Conservation (phyloP, 2,329 filamentous ascomycete species). For the Teratosphaeria nubilosa region DNA sequence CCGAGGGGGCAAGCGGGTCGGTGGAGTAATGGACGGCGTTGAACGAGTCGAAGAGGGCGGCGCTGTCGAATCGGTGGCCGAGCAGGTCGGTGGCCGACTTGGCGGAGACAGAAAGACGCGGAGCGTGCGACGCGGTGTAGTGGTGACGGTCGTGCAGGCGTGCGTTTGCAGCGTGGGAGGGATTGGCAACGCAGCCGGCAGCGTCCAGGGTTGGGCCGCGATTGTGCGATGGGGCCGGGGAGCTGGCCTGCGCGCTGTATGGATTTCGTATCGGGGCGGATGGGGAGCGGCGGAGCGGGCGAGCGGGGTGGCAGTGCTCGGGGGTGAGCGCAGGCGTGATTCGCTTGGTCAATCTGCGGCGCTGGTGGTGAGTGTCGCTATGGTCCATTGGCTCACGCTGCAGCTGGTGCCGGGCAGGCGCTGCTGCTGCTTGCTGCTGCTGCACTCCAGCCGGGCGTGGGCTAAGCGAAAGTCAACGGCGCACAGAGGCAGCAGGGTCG, state of each 20-base stretch:
- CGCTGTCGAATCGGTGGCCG: constrained; percentile 32
- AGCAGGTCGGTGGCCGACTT: constrained; percentile 26
- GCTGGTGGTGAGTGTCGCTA: neutral
- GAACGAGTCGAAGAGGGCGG: constrained; percentile 27
- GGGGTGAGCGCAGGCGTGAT: neutral
- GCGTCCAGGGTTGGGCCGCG: constrained; percentile 5
- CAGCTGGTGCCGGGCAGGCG: too few species aligned
- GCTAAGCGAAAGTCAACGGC: neutral
- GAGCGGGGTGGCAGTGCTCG: neutral
- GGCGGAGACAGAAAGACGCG: constrained; percentile 22
- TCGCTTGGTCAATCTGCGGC: neutral
- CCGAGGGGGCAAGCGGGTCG: constrained; percentile 10
- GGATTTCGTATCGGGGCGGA: constrained; percentile 4
- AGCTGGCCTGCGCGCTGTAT: constrained; percentile 4
- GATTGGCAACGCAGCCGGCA: neutral
- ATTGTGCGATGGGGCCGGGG: constrained; percentile 3
- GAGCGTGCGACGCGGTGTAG: neutral
- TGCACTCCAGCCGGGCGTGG: neutral
- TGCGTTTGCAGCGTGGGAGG: constrained; percentile 1
- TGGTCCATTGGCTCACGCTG: neutral
- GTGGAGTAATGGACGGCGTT: constrained; percentile 22
- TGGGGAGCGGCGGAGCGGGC: neutral
- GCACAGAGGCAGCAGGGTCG: neutral
- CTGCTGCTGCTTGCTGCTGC: neutral
- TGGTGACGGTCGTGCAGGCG: neutral